Conservation (phyloP, 139 green algal genomes). For the Chlorella vulgaris region DNA sequence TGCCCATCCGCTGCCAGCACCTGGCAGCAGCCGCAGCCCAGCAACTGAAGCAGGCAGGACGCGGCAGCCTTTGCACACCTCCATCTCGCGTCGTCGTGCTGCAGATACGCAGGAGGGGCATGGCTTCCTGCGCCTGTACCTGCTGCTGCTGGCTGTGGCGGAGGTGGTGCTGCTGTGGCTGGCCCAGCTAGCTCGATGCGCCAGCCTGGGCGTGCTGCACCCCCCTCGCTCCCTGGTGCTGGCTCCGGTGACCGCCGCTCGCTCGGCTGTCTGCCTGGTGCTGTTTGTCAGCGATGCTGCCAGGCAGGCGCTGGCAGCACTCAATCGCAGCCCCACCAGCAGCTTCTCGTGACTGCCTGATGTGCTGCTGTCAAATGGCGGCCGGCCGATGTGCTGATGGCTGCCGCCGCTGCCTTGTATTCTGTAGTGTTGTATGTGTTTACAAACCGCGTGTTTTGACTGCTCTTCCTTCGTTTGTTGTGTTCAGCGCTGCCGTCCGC, state of each 20-base stretch:
- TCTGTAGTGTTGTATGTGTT: too few relatives aligned
- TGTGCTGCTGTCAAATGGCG: neutral
- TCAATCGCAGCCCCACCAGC: too few relatives aligned
- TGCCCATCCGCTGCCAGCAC: neutral
- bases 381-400: too few relatives aligned
- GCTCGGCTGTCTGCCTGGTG: neutral
- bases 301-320: neutral
- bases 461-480: too few relatives aligned
- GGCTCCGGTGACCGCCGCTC: neutral
- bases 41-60: neutral
- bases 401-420: too few relatives aligned
- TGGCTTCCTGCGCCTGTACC: neutral
- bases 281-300: neutral
- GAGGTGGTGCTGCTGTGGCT: constrained; percentile 16
- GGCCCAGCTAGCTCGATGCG: neutral
- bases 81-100: too few relatives aligned
- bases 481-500: too few relatives aligned
- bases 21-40: neutral
- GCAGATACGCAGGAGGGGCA: neutral
- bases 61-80: neutral
- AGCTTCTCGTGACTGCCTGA: too few relatives aligned
- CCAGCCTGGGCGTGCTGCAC: constrained; percentile 9
- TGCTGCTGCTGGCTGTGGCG: neutral
- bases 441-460: too few relatives aligned
- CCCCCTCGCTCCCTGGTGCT: neutral